Conservation (phyloP, 2,329 filamentous ascomycete species). For the Microascus cirrosus region DNA sequence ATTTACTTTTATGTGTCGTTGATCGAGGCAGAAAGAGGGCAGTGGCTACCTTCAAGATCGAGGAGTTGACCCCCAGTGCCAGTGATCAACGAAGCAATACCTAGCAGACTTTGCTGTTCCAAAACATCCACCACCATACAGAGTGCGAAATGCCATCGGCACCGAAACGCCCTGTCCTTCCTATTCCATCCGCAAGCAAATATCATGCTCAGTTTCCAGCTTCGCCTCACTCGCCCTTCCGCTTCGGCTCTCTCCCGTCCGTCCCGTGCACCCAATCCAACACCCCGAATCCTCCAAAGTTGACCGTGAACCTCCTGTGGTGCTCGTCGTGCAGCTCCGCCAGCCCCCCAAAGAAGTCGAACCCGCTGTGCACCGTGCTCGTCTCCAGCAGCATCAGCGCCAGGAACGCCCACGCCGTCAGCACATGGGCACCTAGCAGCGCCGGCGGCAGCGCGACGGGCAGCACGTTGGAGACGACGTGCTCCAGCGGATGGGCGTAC, state of each 20-base stretch:
- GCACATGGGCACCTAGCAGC: slow-evolving; percentile 31
- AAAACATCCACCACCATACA: neutral
- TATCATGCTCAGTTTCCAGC: neutral
- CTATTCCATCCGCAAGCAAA: neutral
- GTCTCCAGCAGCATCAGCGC: slow-evolving; percentile 38
- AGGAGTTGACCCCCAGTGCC: neutral
- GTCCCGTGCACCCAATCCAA: slow-evolving; percentile 47
- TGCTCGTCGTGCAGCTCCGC: slow-evolving; percentile 44
- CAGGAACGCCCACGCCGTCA: slow-evolving; percentile 41
- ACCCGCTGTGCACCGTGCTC: slow-evolving; percentile 43
- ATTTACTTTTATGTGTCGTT: no score
- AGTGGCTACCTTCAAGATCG: neutral
- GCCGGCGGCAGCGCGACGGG: slow-evolving; percentile 38
- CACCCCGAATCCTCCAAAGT: slow-evolving; percentile 39
- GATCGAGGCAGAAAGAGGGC: no score
- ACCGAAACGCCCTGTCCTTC: neutral
- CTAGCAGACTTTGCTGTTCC: neutral
- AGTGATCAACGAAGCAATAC: neutral
- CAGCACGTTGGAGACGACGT: slow-evolving; percentile 39
- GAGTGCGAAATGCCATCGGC: neutral
- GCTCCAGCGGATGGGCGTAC: slow-evolving; percentile 46
- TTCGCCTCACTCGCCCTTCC: neutral
- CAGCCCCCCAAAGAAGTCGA: slow-evolving; percentile 36
- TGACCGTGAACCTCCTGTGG: slow-evolving; percentile 43
- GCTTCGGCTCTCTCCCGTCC: slow-evolving; percentile 10